Base-by-base conservation (phyloP, 306 rosid species). In the Quercus engelmannii region DNA sequence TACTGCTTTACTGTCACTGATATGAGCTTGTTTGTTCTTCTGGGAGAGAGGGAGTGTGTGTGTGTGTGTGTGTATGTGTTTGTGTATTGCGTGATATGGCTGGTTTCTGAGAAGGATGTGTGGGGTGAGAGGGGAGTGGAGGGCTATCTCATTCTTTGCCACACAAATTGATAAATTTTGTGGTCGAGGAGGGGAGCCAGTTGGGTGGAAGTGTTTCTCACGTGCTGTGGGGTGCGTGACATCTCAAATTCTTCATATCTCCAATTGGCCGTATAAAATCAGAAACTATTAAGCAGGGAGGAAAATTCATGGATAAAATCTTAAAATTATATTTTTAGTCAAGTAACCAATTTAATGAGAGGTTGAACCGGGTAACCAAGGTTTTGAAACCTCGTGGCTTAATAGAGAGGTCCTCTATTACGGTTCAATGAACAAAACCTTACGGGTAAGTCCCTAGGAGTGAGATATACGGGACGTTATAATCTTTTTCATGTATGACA, bases 91-190 rank as follows among this genome's bases (percentile, higher is more conserved):
- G 71, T 13, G 18, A 43, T 51, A 9, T 11, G 73, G 33, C 21
- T 49, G n/a, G 14, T 7, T 41, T 52, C 17, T 3, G 49, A 58
- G 79, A 69, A 72, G 59, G 46, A 73, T 3, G 76, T 1, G 17
- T n/a, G 54, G 55, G 7, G 3, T 9, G 46, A 25, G 31, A 19
- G 80, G 73, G 86, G 79, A 23, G 80, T 69, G 86, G 79, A 82
- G 73, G 80, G 80, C 82, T 82, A 83, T 86, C 92, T 81, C 68
- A 75, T 80, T 82, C 84, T 83, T 90, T 73, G 89, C 94, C 97
- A 92, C 94, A 90, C 92, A 90, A 87, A 68, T 84, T 79, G 71
- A 74, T 72, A 82, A 79, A 82, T 57, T 4, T 63, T 63, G 65
- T 57, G 63, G 63, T 57, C 14, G 14, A 6, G 63, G 63, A n/a